phyloP scores from a whole-genome alignment of 2,329 filamentous ascomycete genomes.

The Fusarium incarnatum region DNA sequence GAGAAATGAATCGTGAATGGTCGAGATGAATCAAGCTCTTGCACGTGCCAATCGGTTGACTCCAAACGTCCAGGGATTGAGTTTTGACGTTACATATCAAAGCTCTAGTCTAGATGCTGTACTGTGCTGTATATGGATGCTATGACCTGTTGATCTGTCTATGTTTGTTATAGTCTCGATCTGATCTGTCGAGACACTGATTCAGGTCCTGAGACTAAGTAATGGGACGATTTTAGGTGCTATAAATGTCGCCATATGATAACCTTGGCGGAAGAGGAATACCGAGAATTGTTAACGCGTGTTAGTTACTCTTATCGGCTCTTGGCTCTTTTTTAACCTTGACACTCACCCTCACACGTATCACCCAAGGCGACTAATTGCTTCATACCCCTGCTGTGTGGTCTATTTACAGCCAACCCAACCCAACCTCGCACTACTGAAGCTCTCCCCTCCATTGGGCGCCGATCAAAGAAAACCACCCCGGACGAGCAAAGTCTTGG shows the following conservation, averaged over 20 bases:
- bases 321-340: slow-evolving; percentile 13
- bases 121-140: neutral
- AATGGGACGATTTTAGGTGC: neutral
- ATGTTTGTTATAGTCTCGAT: slow-evolving; percentile 5
- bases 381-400: slow-evolving; percentile 32
- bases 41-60: slow-evolving; percentile 43
- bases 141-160: slow-evolving; percentile 6
- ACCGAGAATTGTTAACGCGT: slow-evolving; percentile 5
- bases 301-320: slow-evolving; percentile 5
- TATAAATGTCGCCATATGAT: slow-evolving; percentile 27
- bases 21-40: slow-evolving; percentile 34
- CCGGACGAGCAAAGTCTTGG: slow-evolving; percentile 31
- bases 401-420: slow-evolving; percentile 6
- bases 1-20: slow-evolving; percentile 14
- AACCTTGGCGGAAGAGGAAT: slow-evolving; percentile 14
- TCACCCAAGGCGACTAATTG: slow-evolving; percentile 19
- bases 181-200: slow-evolving; percentile 25
- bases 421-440: slow-evolving; percentile 38
- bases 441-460: slow-evolving; percentile 38
- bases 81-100: slow-evolving; percentile 17
- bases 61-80: slow-evolving; percentile 24
- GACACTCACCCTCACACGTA: slow-evolving; percentile 10
- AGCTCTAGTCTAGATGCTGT: neutral
- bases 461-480: slow-evolving; percentile 34
- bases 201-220: slow-evolving; percentile 29